A percentile compares a stretch with the other conserved stretches of the same genome.
Conservation (phyloP, 208 protist species). For the Tritrichomonas foetus region DNA sequence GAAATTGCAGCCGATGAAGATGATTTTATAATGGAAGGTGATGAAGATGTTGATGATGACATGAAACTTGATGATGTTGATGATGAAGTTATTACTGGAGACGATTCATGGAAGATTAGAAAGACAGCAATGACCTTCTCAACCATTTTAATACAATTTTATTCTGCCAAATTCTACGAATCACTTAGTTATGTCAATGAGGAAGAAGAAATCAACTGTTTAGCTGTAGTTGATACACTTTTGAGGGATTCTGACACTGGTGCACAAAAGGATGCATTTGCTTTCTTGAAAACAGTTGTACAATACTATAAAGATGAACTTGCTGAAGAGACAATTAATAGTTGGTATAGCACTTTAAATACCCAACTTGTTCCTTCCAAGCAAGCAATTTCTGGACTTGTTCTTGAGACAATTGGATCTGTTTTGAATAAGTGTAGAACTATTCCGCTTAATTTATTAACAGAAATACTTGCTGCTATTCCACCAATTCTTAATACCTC, state of each 20-base stretch:
- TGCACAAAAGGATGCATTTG: background rate
- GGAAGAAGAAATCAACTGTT: background rate
- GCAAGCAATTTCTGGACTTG: background rate
- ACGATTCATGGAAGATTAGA: background rate
- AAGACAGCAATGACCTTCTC: background rate
- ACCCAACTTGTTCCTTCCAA: background rate
- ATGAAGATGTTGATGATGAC: background rate
- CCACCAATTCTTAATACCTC: background rate
- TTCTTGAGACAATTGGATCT: background rate
- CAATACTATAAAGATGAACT: background rate
- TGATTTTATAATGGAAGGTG: background rate
- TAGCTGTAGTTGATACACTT: background rate
- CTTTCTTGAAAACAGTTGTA: background rate
- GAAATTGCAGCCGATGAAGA: background rate
- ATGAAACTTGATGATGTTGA: background rate
- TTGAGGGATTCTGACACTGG: background rate
- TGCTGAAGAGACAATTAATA: background rate
- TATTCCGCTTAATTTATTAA: background rate
- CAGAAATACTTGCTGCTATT: background rate
- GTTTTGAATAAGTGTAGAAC: background rate
- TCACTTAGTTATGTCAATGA: background rate
- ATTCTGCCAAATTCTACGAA: background rate
- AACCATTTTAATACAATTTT: background rate
- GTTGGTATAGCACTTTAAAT: background rate
- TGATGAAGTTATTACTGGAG: background rate